Evolutionary conservation across 2,329 filamentous ascomycete genomes (phyloP), one percentile per base, ranked within the genome.

Genomic region (Spiromastix sp.): DNA sequence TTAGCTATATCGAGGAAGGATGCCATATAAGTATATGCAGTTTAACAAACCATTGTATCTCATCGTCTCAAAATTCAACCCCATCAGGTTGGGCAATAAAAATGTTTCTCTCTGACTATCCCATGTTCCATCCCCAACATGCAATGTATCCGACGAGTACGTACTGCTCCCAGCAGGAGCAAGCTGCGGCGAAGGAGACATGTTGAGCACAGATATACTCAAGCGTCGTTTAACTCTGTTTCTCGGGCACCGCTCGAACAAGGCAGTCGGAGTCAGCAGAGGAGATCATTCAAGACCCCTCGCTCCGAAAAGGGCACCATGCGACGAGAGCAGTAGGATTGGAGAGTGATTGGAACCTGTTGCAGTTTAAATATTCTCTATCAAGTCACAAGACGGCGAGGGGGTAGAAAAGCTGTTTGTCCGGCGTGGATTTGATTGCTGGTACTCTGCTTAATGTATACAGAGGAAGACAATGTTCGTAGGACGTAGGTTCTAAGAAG

Each of bases 121-220:
- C 76, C 76, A 80, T 44, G 76, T 80, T 26, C 76, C 76, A 57
- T 80, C 76, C 32, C 76, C 76, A 32, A 80, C 75, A 50, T 71
- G 67, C 58, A 80, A 63, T 27, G 71, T 74, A 54, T 70, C 64
- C 30, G 74, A 78, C 27, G 67, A 59, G 56, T 80, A 80, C 21
- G 67, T 70, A 51, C 71, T 75, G 57, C 69, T 74, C 46, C 76
- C 76, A 3, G 76, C 63, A 21, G 71, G 62, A 31, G 74, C 67
- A 11, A 78, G 64, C 46, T 42, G 46, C 38, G 47, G 47, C 42
- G 49, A 51, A 35, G 53, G 45, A 51, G 55, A 57, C 62, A 64
- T 64, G 21, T 20, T 20, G 18, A 8, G 21, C n/a, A n/a, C n/a
- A 5, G 5, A 8, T 30, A 16, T 24, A 30, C 17, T 20, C 12